phyloP scores from a whole-genome alignment of 805 yeast species.

The Kuraishia molischiana region DNA sequence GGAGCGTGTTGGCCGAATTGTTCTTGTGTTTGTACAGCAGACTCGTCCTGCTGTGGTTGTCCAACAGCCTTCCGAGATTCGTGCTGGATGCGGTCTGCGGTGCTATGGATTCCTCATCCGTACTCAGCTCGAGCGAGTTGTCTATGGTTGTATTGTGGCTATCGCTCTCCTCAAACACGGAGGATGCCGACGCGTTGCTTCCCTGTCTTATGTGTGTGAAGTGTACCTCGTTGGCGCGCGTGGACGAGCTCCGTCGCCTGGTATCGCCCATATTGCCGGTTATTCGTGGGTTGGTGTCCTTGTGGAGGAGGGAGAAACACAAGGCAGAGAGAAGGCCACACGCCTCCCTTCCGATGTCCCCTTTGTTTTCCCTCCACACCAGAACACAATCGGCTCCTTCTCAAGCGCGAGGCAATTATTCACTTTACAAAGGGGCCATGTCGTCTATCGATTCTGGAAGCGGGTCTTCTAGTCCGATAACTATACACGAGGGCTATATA shows the following conservation, averaged over 20 bases:
- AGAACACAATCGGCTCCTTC: no score
- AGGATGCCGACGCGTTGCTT: constrained; percentile 4
- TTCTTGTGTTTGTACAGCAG: constrained; percentile 7
- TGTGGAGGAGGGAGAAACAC: no score
- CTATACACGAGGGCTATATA: constrained; percentile 16
- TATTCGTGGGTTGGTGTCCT: no score
- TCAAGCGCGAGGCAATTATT: no score
- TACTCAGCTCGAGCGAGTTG: neutral
- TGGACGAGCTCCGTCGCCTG: constrained; percentile 3
- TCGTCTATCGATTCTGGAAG: constrained; percentile 4
- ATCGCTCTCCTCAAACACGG: neutral
- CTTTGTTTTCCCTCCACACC: no score
- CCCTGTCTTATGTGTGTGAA: constrained; percentile 6
- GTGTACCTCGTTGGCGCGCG: constrained; percentile 6
- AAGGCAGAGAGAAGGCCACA: no score
- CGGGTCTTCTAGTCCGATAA: constrained; percentile 9
- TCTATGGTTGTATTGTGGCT: neutral
- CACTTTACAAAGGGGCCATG: no score
- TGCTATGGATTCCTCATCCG: neutral
- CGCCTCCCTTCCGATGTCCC: no score
- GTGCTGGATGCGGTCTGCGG: neutral
- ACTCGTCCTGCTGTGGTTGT: constrained; percentile 2
- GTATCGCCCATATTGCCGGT: neutral
- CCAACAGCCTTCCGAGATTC: constrained; percentile 2
- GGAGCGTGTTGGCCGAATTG: constrained; percentile 8